Base-by-base conservation (phyloP, 202 grass and related monocot genomes). In the Miscanthus sacchariflorus region DNA sequence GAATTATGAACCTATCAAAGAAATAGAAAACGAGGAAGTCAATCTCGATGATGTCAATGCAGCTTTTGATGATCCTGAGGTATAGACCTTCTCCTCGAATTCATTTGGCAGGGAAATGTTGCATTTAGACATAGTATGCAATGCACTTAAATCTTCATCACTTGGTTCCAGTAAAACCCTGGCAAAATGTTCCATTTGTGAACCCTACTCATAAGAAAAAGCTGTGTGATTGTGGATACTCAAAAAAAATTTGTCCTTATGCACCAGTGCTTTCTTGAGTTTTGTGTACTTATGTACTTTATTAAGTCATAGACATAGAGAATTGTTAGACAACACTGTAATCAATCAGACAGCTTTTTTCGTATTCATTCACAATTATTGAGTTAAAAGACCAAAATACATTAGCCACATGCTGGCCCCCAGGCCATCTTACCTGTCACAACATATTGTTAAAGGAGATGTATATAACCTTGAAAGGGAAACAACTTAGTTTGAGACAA, bases 1-100 rank as follows among this genome's bases (percentile, higher is more conserved):
- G 81, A 92, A 99, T 52, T 99, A 99, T 59, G 89, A 93, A 72
- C 94, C 94, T 76, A 73, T 83, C 81, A 92, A 76, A 61, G 92
- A 93, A 87, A 76, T 95, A 72, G 91, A 93, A 93, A 76, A 61
- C 87, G 96, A 99, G 87, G 94, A 99, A 83, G 84, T 99, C 30
- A 95, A 95, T 86, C 94, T 99, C 5, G 94, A 99, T 82, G 96
- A 99, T 83, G 81, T 99, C 30, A 93, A 93, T 81, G 94, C 96
- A 82, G 91, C 86, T 78, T 99, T 99, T 91, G 91, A 96, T 88
- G 82, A 92, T 81, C 86, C 87, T 78, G 92, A 95, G 91, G 96
- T 99, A 92, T 81, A 43, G n/a, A 74, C 3, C 13, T 83, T 69
- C 42, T 81, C 6, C 49, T 81, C 3, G 19, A 74, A 67, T 30